Base-by-base conservation (phyloP, 306 rosid genomes). In the Oxytropis ochrocephala region DNA sequence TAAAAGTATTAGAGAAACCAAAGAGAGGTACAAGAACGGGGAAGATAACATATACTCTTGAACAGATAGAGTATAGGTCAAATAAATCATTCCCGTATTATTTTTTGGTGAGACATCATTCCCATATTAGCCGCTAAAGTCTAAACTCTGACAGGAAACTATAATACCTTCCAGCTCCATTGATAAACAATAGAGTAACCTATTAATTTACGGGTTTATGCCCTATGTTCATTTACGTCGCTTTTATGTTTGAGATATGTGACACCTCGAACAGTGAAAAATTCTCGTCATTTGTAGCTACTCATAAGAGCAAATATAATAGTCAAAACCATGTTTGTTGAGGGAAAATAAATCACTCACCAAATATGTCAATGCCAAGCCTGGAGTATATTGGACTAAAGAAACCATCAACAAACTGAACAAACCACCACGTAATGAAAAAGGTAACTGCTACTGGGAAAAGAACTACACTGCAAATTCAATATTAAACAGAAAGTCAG, bases 371-470 rank as follows among this genome's bases (percentile, higher is more conserved):
- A 60, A 92, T 39, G 74, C 96, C 96, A 75, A 89, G 90, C 62
- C 88, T 88, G 57, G 80, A 83, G 71, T 92, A 92, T 38, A 92
- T 11, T 70, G 98, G 98, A 72, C 96, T 87, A 66, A 92, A 92
- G 91, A 92, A 89, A 68, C 96, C 92, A 79, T 92, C 98, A 56
- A 89, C 92, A 70, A 92, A 92, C 65, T 92, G 91, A 77, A 92
- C 73, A 73, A 92, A 92, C 98, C 98, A 92, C 98, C 96, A 92
- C 0, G 96, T 92, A 58, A 89, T 72, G 35, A 89, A 89, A 78
- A 92, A 89, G 35, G 96, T 89, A 66, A 92, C 90, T 21, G 98
- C 95, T 58, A 92, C 95, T 12, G 98, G 98, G 63, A 92, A 92
- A 56, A 92, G 88, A 76, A 92, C 96, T 12, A 92, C 96, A 66